Conservation (phyloP, 2,329 filamentous ascomycete species). For the Cladophialophora exuberans region DNA sequence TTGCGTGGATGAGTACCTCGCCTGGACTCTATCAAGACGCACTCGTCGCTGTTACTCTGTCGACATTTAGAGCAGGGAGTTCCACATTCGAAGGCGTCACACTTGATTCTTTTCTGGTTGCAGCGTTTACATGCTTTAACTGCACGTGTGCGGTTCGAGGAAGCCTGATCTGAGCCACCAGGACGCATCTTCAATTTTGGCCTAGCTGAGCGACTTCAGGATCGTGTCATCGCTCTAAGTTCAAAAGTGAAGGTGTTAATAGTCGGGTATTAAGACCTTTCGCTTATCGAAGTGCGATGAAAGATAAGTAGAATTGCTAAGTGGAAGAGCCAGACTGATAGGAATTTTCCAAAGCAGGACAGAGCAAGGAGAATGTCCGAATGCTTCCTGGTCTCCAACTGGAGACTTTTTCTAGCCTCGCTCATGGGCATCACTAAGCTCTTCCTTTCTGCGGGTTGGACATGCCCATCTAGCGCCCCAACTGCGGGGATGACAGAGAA, state of each 20-base stretch:
- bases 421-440: background rate
- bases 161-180: background rate
- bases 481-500: background rate
- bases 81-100: constrained; percentile 13
- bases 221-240: background rate
- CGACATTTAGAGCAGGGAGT: constrained; percentile 13
- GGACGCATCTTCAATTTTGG: constrained; percentile 1
- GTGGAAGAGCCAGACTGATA: background rate
- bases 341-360: background rate
- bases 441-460: background rate
- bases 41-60: constrained; percentile 15
- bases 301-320: background rate
- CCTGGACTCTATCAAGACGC: constrained; percentile 11
- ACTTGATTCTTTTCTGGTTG: constrained; percentile 16
- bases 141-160: constrained; percentile 9
- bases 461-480: background rate
- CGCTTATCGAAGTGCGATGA: background rate
- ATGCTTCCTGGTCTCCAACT: constrained; percentile 6
- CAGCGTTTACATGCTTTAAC: constrained; percentile 14
- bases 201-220: background rate
- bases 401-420: background rate
- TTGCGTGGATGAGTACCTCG: constrained; percentile 14
- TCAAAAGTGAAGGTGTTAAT: background rate
- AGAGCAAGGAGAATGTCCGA: constrained; percentile 2
- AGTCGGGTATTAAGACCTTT: background rate